phyloP scores from a whole-genome alignment of 31 red algal species.

The Porphyra umbilicalis region DNA sequence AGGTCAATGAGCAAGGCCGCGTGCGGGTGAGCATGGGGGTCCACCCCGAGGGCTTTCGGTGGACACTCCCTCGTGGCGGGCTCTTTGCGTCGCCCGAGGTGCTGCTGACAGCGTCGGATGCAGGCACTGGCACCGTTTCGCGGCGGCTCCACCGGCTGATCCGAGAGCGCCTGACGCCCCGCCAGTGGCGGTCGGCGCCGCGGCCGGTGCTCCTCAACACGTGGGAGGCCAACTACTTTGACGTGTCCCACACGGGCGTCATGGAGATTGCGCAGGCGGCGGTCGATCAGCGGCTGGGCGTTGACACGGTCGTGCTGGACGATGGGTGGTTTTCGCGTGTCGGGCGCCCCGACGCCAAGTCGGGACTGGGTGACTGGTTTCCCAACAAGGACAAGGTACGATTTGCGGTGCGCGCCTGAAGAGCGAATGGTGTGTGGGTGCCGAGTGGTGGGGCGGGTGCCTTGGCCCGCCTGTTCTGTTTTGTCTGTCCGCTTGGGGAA shows the following conservation, averaged over 20 bases:
- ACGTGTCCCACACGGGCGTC: conserved; percentile 21
- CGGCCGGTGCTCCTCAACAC: conserved; percentile 40
- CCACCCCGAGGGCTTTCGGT: conserved; percentile 29
- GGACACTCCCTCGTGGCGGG: conserved; percentile 26
- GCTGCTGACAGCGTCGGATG: conserved; percentile 4
- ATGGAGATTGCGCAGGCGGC: conserved; percentile 12
- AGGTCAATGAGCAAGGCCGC: conserved; percentile 29
- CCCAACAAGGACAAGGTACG: conserved; percentile 18
- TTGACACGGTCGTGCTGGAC: conserved; percentile 38
- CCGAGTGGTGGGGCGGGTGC: not conserved
- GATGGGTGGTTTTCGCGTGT: conserved; percentile 38
- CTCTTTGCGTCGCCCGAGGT: conserved; percentile 26
- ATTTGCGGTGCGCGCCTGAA: not conserved
- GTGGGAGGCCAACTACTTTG: conserved; percentile 48
- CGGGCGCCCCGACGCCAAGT: conserved; percentile 14
- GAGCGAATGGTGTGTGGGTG: not conserved
- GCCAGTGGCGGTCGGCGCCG: conserved; percentile 2
- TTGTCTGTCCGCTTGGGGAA: not conserved
- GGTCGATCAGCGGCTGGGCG: conserved; percentile 3
- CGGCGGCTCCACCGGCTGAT: conserved; percentile 25
- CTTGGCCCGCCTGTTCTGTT: not conserved
- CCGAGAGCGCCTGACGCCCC: conserved; percentile 23
- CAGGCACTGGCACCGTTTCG: conserved; percentile 7
- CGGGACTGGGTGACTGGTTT: conserved; percentile 41
- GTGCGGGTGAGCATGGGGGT: conserved; percentile 24